phyloP scores from a whole-genome alignment of 2,329 filamentous ascomycete species.

The Hymenoscyphus fructigenus region DNA sequence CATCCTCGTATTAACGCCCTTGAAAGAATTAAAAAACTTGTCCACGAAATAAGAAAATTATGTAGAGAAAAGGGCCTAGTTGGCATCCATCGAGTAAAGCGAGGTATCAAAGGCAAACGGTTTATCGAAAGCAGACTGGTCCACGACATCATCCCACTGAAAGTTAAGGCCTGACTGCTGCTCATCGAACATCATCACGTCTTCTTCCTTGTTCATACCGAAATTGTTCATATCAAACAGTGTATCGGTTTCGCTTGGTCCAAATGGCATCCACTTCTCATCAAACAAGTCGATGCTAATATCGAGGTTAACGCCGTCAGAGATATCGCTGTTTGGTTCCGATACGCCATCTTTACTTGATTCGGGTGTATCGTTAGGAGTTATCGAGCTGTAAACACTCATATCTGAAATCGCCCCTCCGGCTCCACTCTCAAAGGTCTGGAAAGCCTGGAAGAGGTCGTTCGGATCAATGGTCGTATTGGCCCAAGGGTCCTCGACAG shows the following conservation, averaged over 20 bases:
- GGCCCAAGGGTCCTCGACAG: slow-evolving; percentile 38
- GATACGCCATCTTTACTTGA: slow-evolving; percentile 61
- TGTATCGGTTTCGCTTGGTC: slow-evolving; percentile 42
- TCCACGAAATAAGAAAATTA: slow-evolving; percentile 18
- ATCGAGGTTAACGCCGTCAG: slow-evolving; percentile 54
- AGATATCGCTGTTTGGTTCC: slow-evolving; percentile 62
- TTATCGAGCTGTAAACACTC: slow-evolving; percentile 53
- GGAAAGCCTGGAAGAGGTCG: slow-evolving; percentile 46
- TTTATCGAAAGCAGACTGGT: slow-evolving; percentile 48
- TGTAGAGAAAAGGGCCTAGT: slow-evolving; percentile 24
- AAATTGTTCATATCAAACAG: slow-evolving; percentile 44
- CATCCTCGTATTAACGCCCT: slow-evolving; percentile 17
- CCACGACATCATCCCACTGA: slow-evolving; percentile 51
- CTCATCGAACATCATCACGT: slow-evolving; percentile 33
- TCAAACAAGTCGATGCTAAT: slow-evolving; percentile 45
- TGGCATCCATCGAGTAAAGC: slow-evolving; percentile 43
- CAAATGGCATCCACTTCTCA: slow-evolving; percentile 47
- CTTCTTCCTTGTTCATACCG: slow-evolving; percentile 33
- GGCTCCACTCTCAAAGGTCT: slow-evolving; percentile 43
- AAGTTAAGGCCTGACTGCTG: slow-evolving; percentile 29
- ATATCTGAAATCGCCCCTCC: slow-evolving; percentile 53
- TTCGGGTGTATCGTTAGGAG: slow-evolving; percentile 64
- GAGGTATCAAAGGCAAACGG: slow-evolving; percentile 52
- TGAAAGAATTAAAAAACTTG: slow-evolving; percentile 3
- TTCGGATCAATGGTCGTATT: slow-evolving; percentile 54